Evolutionary conservation across 257 asterid genomes (phyloP).

Genomic region (Solanum dulcamara): DNA sequence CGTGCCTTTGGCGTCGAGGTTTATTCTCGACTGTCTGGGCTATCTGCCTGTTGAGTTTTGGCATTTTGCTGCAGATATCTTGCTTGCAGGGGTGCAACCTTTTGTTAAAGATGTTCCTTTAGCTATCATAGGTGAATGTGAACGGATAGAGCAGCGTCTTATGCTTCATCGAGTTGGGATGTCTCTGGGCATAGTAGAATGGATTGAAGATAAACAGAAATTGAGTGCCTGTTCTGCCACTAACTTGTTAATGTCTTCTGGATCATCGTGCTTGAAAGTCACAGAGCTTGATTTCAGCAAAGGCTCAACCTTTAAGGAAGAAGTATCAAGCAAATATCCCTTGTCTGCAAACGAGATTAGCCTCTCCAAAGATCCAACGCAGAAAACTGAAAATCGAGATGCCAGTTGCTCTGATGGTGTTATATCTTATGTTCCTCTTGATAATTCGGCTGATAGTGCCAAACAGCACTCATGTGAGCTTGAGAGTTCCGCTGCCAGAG

Average conservation of each 20-base stretch:
- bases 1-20: slow-evolving; percentile 38
- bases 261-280: slow-evolving; percentile 27
- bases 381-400: slow-evolving; percentile 8
- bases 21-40: slow-evolving; percentile 68
- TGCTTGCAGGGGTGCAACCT: slow-evolving; percentile 65
- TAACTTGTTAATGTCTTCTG: slow-evolving; percentile 12
- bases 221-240: slow-evolving; percentile 23
- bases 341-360: slow-evolving; percentile 13
- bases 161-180: slow-evolving; percentile 90
- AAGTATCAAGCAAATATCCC: background rate
- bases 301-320: slow-evolving; percentile 13
- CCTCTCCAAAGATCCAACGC: slow-evolving; percentile 11
- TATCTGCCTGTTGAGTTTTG: slow-evolving; percentile 77
- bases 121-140: slow-evolving; percentile 64
- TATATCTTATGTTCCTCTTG: slow-evolving; percentile 10
- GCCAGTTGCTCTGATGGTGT: slow-evolving; percentile 7
- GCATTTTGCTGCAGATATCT: slow-evolving; percentile 62
- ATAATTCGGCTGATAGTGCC: slow-evolving; percentile 7
- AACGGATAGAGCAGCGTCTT: slow-evolving; percentile 45
- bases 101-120: slow-evolving; percentile 63
- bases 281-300: slow-evolving; percentile 10
- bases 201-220: slow-evolving; percentile 63
- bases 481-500: slow-evolving; percentile 25
- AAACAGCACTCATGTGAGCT: background rate
- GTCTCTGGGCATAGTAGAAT: slow-evolving; percentile 71